Evolutionary conservation across 2,329 filamentous ascomycete genomes (phyloP), one percentile per base, ranked within the genome.

Genomic region (Phoma sp.): DNA sequence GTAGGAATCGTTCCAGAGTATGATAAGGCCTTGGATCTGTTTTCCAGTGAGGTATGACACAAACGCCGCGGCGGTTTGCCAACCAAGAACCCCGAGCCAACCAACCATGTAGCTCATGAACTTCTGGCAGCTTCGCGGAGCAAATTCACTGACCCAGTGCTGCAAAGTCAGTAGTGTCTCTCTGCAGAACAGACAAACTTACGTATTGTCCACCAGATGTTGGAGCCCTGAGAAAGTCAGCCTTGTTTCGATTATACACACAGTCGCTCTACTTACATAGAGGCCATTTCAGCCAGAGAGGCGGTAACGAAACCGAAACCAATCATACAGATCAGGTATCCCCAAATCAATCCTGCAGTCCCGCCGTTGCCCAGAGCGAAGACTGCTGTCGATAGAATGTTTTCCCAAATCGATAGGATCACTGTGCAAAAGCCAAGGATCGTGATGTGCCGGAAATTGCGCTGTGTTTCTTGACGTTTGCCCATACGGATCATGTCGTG

Each of bases 1-100:
- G 49, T 81, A 82, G 4, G 65, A 58, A 0, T 73, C 71, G 29
- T 77, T 74, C 51, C 77, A 79, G 22, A 82, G 61, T 2, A 65
- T 62, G 32, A 65, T 57, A 1, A 72, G 57, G 2, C 58, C 67
- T 76, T 67, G 77, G 17, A 81, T 77, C 37, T 69, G 38, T 50
- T 61, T 48, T 43, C 57, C 69, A 7, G 59, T 46, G 8, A 69
- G 45, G 41, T 66, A 72, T 8, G 54, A 52, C 1, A 54, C 57
- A 3, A 60, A 51, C 6, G 67, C 75, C 50, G 55, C 57, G 44
- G 43, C 50, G 7, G 73, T 70, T 53, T 76, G 74, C 75, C 75
- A 77, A 2, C 73, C 74, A 1, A 71, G 50, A 3, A 74, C 68
- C 21, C 70, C 71, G 2, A 76, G 64, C 77, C 77, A 79, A 15